A percentile compares a stretch with the other conserved stretches of the same genome.
These are phyloP conservation scores for Hondaea fermentalgiana DNA, from an alignment of 108 stramenopile species.

Conservation along the genomic window DNA sequence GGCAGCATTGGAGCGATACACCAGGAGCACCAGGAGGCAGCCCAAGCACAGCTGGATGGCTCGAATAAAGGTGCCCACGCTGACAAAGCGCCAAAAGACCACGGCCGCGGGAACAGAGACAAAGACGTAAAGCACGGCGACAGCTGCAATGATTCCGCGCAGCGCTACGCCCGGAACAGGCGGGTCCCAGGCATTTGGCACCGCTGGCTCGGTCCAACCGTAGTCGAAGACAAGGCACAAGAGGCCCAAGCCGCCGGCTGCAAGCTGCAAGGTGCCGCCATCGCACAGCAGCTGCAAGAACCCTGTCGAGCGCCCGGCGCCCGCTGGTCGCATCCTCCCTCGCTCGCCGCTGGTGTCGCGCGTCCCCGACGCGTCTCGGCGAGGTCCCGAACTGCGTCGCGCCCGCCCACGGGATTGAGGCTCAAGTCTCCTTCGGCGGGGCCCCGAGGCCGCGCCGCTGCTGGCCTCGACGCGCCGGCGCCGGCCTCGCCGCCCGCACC, in stretches of 20 bases:
- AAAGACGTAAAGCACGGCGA: neutral
- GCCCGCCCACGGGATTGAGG: too few relatives aligned
- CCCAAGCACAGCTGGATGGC: neutral
- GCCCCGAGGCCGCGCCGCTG: too few relatives aligned
- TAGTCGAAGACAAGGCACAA: neutral
- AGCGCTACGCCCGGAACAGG: neutral
- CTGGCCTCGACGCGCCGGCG: too few relatives aligned
- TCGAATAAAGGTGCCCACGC: neutral
- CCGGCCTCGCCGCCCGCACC: too few relatives aligned
- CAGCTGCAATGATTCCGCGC: neutral
- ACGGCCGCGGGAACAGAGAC: neutral
- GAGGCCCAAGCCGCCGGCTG: neutral
- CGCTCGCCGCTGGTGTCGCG: too few relatives aligned
- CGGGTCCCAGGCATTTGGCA: conserved; percentile 1
- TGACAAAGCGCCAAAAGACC: neutral
- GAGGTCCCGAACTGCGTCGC: too few relatives aligned
- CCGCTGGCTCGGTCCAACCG: neutral
- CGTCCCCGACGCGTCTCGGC: too few relatives aligned
- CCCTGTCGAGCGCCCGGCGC: neutral
- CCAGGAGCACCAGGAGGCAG: neutral
- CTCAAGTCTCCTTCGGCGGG: too few relatives aligned
- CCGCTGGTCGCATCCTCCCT: neutral
- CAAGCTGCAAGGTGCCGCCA: neutral
- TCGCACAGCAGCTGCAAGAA: neutral
- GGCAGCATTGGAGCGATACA: neutral